A percentile compares a stretch with the other conserved stretches of the same genome.
Conservation (phyloP, 2,329 filamentous ascomycete genomes). For the Beauveria bassiana region DNA sequence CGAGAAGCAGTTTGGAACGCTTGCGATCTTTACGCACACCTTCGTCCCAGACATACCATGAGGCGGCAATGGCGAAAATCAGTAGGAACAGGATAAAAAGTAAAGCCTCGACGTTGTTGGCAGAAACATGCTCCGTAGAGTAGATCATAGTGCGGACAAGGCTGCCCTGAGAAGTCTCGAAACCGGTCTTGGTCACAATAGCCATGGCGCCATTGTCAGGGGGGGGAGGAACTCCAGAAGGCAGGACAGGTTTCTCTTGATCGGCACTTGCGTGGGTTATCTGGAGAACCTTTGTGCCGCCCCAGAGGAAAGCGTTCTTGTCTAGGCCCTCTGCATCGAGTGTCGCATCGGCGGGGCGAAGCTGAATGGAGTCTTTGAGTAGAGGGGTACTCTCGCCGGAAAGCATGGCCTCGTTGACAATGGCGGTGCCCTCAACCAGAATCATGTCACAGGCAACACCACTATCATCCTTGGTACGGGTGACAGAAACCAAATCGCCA, state of each 20-base stretch:
- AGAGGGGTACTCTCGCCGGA: conserved; percentile 96
- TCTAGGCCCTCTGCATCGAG: conserved; percentile 88
- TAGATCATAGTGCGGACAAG: conserved; percentile 99
- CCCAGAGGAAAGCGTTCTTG: conserved; percentile 94
- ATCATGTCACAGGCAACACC: conserved; percentile 97
- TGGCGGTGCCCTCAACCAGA: conserved; percentile 86
- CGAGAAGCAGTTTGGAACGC: conserved; percentile 90
- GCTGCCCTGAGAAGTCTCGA: conserved; percentile 96
- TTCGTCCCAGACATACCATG: conserved; percentile 98
- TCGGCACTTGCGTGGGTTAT: conserved; percentile 79
- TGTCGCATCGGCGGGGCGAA: conserved; percentile 71
- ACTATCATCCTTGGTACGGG: conserved; percentile 90
- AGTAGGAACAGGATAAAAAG: conserved; percentile 95
- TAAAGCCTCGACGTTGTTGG: conserved; percentile 93
- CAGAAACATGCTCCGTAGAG: conserved; percentile 97
- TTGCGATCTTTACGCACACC: conserved; percentile 92
- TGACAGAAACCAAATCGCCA: conserved; percentile 86
- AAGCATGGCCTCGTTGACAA: conserved; percentile 99
- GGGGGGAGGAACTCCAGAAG: conserved; percentile 71
- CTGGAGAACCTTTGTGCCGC: conserved; percentile 95
- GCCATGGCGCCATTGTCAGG: conserved; percentile 93
- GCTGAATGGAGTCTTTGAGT: conserved; percentile 89
- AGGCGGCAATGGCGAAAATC: conserved; percentile 92
- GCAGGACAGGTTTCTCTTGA: conserved; percentile 62
- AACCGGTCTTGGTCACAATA: conserved; percentile 92